These are phyloP conservation scores for Ligustrum vulgare DNA, from an alignment of 257 asterid species.

Conservation along the genomic window DNA sequence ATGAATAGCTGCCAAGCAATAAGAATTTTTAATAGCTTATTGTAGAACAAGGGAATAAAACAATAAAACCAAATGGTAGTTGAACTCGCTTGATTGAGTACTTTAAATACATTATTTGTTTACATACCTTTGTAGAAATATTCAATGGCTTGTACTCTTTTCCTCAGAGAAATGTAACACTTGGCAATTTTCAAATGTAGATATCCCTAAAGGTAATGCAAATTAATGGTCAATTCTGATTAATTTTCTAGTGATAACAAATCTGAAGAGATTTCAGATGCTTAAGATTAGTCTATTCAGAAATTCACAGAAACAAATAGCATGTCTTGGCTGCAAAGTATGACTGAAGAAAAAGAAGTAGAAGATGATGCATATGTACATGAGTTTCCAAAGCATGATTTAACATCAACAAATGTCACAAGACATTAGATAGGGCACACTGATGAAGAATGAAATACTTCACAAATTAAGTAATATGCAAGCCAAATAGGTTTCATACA, in stretches of 20 bases:
- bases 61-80: background rate
- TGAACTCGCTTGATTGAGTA: background rate
- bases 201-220: constrained; percentile 51
- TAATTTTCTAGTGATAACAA: constrained; percentile 11
- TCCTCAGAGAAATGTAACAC: constrained; percentile 53
- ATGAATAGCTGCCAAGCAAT: constrained; percentile 47
- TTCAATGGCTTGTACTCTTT: constrained; percentile 49
- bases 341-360: background rate
- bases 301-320: background rate
- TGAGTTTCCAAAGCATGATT: background rate
- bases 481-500: background rate
- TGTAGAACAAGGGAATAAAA: background rate
- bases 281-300: background rate
- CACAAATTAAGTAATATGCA: background rate
- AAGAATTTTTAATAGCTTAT: constrained; percentile 14
- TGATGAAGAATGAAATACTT: background rate
- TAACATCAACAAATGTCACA: background rate
- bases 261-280: background rate
- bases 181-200: constrained; percentile 61
- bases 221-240: constrained; percentile 20
- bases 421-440: background rate
- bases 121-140: constrained; percentile 59
- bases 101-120: background rate
- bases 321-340: background rate
- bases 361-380: background rate